Percentiles rank a stretch among this genome's conserved stretches.
These are phyloP conservation scores for Dillenia suffruticosa DNA, from an alignment of 164 flowering plant genomes.

Conservation along the genomic window DNA sequence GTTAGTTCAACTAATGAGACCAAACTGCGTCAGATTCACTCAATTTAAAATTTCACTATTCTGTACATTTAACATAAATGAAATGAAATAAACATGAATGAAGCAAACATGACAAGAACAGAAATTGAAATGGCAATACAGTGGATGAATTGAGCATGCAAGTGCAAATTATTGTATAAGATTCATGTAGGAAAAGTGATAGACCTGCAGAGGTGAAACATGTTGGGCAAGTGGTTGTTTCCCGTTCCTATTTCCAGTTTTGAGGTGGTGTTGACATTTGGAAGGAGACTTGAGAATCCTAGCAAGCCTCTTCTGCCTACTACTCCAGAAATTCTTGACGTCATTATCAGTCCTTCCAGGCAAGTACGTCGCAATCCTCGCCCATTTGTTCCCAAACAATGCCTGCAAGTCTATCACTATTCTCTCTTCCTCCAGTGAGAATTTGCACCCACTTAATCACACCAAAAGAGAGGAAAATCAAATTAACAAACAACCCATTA, in stretches of 20 bases:
- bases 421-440: slow-evolving; percentile 78
- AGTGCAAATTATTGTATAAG: neutral
- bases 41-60: too few species aligned
- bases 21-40: too few species aligned
- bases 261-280: slow-evolving; percentile 10
- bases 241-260: slow-evolving; percentile 25
- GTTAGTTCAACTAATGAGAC: too few species aligned
- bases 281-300: slow-evolving; percentile 56
- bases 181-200: neutral
- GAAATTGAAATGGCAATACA: too few species aligned
- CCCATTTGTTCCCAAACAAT: slow-evolving; percentile 92
- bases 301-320: slow-evolving; percentile 81
- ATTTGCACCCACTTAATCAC: slow-evolving; percentile 66
- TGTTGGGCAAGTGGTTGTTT: slow-evolving; percentile 17
- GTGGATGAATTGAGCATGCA: slow-evolving; percentile 21
- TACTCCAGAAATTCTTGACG: slow-evolving; percentile 98
- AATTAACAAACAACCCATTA: neutral
- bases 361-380: slow-evolving; percentile 69
- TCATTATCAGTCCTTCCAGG: slow-evolving; percentile 93
- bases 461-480: too few species aligned
- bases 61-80: too few species aligned
- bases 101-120: too few species aligned
- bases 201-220: slow-evolving; percentile 11
- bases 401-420: slow-evolving; percentile 86
- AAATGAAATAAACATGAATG: too few species aligned